phyloP scores from a whole-genome alignment of 202 grass and related monocot genomes.

The Carex arenaria region DNA sequence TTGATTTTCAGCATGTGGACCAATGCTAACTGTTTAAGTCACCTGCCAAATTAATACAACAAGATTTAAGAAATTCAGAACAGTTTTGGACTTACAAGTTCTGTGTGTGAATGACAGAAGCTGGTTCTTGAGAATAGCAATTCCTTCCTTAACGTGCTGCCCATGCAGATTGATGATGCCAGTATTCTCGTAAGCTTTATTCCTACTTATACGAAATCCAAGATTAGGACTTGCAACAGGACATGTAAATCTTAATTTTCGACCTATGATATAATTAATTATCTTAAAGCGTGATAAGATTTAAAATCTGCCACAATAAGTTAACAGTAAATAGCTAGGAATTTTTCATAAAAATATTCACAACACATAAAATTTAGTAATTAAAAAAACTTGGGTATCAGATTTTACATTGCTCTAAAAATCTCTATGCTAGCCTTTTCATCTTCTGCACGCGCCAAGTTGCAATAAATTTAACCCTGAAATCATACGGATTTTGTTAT shows the following conservation, averaged over 20 bases:
- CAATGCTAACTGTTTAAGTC: too few species aligned
- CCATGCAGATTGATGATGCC: too few species aligned
- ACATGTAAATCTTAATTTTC: neutral
- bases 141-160: too few species aligned
- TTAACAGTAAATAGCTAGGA: neutral
- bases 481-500: neutral
- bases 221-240: neutral
- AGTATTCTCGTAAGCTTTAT: too few species aligned
- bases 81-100: too few species aligned
- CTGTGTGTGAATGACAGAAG: too few species aligned
- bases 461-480: conserved; percentile 71
- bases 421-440: conserved; percentile 69
- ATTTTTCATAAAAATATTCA: neutral
- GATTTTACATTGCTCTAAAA: conserved; percentile 64
- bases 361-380: neutral
- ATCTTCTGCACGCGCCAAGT: conserved; percentile 64
- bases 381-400: neutral
- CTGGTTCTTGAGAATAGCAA: too few species aligned
- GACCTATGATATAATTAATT: neutral
- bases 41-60: too few species aligned
- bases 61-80: too few species aligned
- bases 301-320: conserved; percentile 17
- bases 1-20: too few species aligned
- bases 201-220: conserved; percentile 37
- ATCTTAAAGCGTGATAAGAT: neutral